Percentiles rank a stretch among this genome's conserved stretches.
These are phyloP conservation scores for Podila verticillata DNA, from an alignment of 192 early-diverging fungal genomes.

Conservation along the genomic window DNA sequence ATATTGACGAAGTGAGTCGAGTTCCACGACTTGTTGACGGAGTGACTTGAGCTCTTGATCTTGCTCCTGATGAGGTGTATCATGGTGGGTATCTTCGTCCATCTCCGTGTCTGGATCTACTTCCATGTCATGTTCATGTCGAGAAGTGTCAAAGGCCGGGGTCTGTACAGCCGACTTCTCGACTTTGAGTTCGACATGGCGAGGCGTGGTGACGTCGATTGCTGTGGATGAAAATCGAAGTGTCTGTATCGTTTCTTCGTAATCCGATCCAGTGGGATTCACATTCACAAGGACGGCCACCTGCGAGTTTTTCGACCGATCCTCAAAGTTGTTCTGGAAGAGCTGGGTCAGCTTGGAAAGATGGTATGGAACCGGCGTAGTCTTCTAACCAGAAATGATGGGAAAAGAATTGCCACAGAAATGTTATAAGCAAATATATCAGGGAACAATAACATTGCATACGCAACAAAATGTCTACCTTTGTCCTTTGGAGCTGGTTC, in stretches of 20 bases:
- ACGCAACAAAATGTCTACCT: constrained; percentile 31
- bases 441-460: not conserved
- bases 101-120: not conserved
- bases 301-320: constrained; percentile 34
- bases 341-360: constrained; percentile 76
- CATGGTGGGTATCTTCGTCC: not conserved
- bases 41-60: not conserved
- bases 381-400: constrained; percentile 19
- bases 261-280: constrained; percentile 66
- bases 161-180: not conserved
- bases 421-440: not conserved
- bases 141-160: too few relatives aligned
- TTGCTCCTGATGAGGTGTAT: too few relatives aligned
- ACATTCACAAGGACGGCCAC: constrained; percentile 68
- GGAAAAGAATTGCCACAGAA: not conserved
- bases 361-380: constrained; percentile 65
- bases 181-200: not conserved
- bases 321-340: constrained; percentile 70
- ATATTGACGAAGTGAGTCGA: not conserved
- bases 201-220: constrained; percentile 51
- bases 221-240: constrained; percentile 74
- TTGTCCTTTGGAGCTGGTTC: constrained; percentile 54
- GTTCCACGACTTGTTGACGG: not conserved
- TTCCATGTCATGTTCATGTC: too few relatives aligned
- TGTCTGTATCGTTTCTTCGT: constrained; percentile 62